A percentile compares a stretch with the other conserved stretches of the same genome.
phyloP scores from a whole-genome alignment of 2,329 filamentous ascomycete species.

The Arthrinium puccinioides region DNA sequence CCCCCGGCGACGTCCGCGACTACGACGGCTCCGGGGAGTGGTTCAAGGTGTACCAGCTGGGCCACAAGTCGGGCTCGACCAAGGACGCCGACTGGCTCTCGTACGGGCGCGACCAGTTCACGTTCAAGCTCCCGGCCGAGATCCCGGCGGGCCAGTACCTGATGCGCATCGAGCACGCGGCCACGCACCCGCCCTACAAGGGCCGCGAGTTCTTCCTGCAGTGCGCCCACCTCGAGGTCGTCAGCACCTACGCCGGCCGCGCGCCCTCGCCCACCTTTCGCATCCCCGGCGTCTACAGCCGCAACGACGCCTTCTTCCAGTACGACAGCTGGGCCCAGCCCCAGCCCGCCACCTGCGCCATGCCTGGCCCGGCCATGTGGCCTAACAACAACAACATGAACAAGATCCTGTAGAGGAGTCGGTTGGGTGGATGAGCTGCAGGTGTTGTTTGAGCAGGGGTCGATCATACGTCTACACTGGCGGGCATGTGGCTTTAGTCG shows the following conservation, averaged over 20 bases:
- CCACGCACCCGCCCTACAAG: slow-evolving; percentile 16
- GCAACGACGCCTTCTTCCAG: slow-evolving; percentile 17
- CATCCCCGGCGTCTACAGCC: slow-evolving; percentile 31
- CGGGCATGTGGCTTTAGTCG: too few species aligned
- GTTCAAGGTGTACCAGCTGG: slow-evolving; percentile 26
- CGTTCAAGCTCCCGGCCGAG: slow-evolving; percentile 30
- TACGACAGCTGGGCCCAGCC: slow-evolving; percentile 12
- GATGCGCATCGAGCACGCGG: slow-evolving; percentile 3
- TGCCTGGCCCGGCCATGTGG: slow-evolving; percentile 16
- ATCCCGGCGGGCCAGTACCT: slow-evolving; percentile 3
- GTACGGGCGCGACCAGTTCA: slow-evolving; percentile 31
- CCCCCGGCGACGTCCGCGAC: slow-evolving; percentile 28
- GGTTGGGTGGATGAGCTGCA: too few species aligned
- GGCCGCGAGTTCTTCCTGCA: slow-evolving; percentile 36
- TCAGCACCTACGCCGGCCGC: slow-evolving; percentile 12
- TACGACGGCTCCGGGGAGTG: slow-evolving; percentile 39
- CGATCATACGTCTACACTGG: too few species aligned
- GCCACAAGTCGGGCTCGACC: not conserved
- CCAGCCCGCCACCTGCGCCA: slow-evolving; percentile 12
- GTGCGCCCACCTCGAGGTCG: slow-evolving; percentile 17
- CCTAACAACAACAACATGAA: slow-evolving; percentile 2
- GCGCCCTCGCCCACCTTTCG: slow-evolving; percentile 19
- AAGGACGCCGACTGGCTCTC: slow-evolving; percentile 16
- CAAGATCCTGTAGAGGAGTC: not conserved
- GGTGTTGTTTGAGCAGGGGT: too few species aligned